These are phyloP conservation scores for Cyphellophora attinorum DNA, from an alignment of 2,329 filamentous ascomycete species.

Conservation along the genomic window DNA sequence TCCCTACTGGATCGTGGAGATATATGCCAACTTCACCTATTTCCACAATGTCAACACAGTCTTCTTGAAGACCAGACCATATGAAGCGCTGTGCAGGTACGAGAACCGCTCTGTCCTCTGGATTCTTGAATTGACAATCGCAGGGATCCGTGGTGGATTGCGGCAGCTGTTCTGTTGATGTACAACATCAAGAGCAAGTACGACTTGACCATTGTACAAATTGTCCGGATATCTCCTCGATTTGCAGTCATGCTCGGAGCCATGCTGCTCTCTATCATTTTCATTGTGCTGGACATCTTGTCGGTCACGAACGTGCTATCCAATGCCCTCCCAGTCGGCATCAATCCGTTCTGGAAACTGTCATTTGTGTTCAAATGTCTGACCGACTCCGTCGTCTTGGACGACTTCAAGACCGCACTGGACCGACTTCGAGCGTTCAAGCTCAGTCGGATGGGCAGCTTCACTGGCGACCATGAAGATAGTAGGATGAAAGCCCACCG, in stretches of 20 bases:
- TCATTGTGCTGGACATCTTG: constrained; percentile 52
- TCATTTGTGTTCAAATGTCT: constrained; percentile 52
- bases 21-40: constrained; percentile 51
- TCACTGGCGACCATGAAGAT: constrained; percentile 16
- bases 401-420: constrained; percentile 50
- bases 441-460: constrained; percentile 18
- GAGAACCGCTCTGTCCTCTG: constrained; percentile 1
- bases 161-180: constrained; percentile 43
- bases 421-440: constrained; percentile 23
- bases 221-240: constrained; percentile 52
- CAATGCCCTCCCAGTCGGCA: constrained; percentile 37
- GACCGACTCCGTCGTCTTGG: constrained; percentile 50
- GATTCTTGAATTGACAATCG: neutral
- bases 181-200: constrained; percentile 51
- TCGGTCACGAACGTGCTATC: constrained; percentile 45
- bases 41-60: constrained; percentile 40
- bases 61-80: constrained; percentile 42
- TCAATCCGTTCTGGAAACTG: constrained; percentile 56
- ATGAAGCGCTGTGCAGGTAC: constrained; percentile 44
- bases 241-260: constrained; percentile 53
- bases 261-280: constrained; percentile 52
- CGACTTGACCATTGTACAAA: constrained; percentile 47
- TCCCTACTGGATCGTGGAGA: constrained; percentile 51
- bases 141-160: constrained; percentile 53
- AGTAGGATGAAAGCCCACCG: constrained; percentile 12